These are phyloP conservation scores for Neofusicoccum laricinum DNA, from an alignment of 2,329 filamentous ascomycete genomes.

Conservation along the genomic window DNA sequence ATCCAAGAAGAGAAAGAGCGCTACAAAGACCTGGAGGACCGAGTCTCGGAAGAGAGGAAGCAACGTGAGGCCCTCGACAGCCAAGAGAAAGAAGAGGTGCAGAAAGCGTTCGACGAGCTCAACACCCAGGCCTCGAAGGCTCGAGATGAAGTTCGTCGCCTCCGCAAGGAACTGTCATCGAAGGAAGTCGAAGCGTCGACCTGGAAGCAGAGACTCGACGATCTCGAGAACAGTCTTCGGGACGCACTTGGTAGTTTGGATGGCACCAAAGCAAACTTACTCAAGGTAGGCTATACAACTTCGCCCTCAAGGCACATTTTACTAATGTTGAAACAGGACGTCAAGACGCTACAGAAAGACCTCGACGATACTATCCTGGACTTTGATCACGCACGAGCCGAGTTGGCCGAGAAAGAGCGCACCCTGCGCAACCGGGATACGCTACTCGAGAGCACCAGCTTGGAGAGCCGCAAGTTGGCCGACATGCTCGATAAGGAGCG, in stretches of 20 bases:
- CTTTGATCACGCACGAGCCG: slow-evolving; percentile 72
- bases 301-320: neutral
- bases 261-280: slow-evolving; percentile 78
- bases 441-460: slow-evolving; percentile 80
- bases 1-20: slow-evolving; percentile 83
- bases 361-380: slow-evolving; percentile 81
- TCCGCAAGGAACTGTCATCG: slow-evolving; percentile 78
- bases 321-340: slow-evolving; percentile 53
- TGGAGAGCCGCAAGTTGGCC: slow-evolving; percentile 79
- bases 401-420: slow-evolving; percentile 84
- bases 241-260: slow-evolving; percentile 84
- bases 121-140: slow-evolving; percentile 77
- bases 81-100: slow-evolving; percentile 91
- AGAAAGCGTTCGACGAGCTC: slow-evolving; percentile 88
- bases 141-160: slow-evolving; percentile 79
- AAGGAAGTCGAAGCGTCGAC: slow-evolving; percentile 85
- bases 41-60: slow-evolving; percentile 74
- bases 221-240: slow-evolving; percentile 84
- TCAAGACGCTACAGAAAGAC: slow-evolving; percentile 83
- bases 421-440: slow-evolving; percentile 86
- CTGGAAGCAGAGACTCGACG: slow-evolving; percentile 87
- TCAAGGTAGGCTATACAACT: slow-evolving; percentile 58
- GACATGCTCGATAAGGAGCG: slow-evolving; percentile 92
- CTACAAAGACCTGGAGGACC: slow-evolving; percentile 51
- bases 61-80: slow-evolving; percentile 84